A percentile compares a stretch with the other conserved stretches of the same genome.
These are phyloP conservation scores for Monosiga brevicollis DNA, from an alignment of 78 protist genomes.

Conservation along the genomic window DNA sequence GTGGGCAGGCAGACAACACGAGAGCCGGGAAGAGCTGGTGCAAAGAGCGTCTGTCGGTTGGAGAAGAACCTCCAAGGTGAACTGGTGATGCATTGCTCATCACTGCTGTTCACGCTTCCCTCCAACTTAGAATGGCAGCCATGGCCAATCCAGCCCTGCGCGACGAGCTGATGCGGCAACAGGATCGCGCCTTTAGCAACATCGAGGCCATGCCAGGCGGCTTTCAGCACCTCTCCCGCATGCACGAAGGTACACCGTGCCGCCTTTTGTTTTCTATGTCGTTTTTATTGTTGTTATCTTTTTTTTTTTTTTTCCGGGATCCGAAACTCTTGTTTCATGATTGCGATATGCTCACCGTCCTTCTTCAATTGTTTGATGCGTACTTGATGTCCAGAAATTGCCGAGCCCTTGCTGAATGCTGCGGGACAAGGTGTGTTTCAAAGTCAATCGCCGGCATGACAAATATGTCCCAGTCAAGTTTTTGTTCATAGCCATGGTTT, in stretches of 20 bases:
- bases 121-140: too few relatives aligned
- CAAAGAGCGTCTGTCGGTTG: background rate
- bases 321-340: background rate
- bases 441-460: background rate
- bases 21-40: too few relatives aligned
- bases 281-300: background rate
- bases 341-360: background rate
- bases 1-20: too few relatives aligned
- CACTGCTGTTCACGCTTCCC: too few relatives aligned
- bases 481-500: background rate
- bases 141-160: conserved; percentile 76
- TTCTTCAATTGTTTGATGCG: background rate
- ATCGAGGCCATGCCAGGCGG: conserved; percentile 79
- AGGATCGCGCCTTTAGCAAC: conserved; percentile 76
- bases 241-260: conserved; percentile 10
- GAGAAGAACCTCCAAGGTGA: too few relatives aligned
- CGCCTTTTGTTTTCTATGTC: background rate
- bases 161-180: conserved; percentile 77
- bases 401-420: background rate
- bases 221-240: conserved; percentile 56
- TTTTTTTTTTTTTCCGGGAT: background rate
- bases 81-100: too few relatives aligned
- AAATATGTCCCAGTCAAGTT: background rate
- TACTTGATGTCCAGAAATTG: background rate
- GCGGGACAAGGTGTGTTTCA: background rate